Evolutionary conservation across 768 basidiomycete genomes (phyloP), one percentile per base, ranked within the genome.

Genomic region (Lenzites betulinus): DNA sequence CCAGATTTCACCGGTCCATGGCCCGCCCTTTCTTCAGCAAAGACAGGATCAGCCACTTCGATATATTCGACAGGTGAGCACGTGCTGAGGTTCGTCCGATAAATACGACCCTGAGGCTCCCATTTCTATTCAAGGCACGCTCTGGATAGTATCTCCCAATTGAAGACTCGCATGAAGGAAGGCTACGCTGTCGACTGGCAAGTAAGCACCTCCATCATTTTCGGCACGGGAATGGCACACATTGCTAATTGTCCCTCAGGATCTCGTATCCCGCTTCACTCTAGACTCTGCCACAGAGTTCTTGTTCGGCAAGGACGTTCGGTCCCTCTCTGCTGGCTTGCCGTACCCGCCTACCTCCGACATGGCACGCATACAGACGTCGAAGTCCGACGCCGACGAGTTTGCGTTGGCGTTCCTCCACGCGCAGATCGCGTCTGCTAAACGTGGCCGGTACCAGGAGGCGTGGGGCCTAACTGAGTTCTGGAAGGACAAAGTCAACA

Each of bases 381-480:
- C 28, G 70, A 54, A 74, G 62, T 69, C 75, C 2, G 52, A 30
- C 3, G 52, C 75, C 36, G 70, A 77, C 67, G 58, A 60, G 39
- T 83, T 82, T 59, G 70, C 71, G 2, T 59, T 61, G 5, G 79
- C 82, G 0, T 79, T 84, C 51, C 46, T 67, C 6, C 66, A 73
- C 39, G 76, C 77, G 1, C 81, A 80, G 62, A 38, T 51, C n/a
- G 50, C 35, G 2, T 60, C 73, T 0, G 71, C 73, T 9, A 51
- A 23, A 49, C 78, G 79, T 15, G 39, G 65, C 41, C 70, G 74
- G 3, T 75, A 75, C 35, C 81, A 80, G 5, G 69, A 67, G 28
- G 66, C 68, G 15, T 84, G 81, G 83, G 81, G 75, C 1, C 63
- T 81, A n/a, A 60, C 54, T 23, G 79, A 81, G 68, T 74, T 80